Evolutionary conservation across 2,329 filamentous ascomycete genomes (phyloP).

Genomic region (Plenodomus lindquistii): DNA sequence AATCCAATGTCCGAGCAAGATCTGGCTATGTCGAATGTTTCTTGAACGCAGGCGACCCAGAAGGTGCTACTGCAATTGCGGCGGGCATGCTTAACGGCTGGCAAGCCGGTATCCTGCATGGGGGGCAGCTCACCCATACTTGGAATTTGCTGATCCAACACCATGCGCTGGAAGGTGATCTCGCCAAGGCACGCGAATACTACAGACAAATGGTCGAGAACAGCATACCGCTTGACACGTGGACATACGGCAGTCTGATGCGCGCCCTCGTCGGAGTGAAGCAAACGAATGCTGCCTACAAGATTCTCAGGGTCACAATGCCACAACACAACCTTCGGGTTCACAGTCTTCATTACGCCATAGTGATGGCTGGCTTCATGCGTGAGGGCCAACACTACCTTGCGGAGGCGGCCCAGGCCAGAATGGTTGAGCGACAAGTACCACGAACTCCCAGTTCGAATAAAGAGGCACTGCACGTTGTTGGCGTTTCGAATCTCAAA

Average conservation of each 20-base stretch:
- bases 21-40: conserved; percentile 65
- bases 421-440: conserved; percentile 48
- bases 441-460: conserved; percentile 49
- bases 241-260: conserved; percentile 67
- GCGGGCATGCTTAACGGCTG: conserved; percentile 59
- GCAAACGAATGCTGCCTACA: conserved; percentile 59
- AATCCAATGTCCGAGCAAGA: conserved; percentile 26
- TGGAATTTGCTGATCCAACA: conserved; percentile 80
- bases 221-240: conserved; percentile 56
- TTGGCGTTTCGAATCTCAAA: conserved; percentile 26
- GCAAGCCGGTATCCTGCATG: conserved; percentile 45
- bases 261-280: conserved; percentile 57
- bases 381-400: conserved; percentile 48
- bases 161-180: conserved; percentile 66
- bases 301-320: conserved; percentile 57
- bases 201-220: conserved; percentile 60
- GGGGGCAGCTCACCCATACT: conserved; percentile 60
- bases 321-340: conserved; percentile 50
- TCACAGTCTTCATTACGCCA: conserved; percentile 57
- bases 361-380: conserved; percentile 57
- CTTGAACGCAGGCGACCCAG: conserved; percentile 51
- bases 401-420: conserved; percentile 54
- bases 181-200: conserved; percentile 57
- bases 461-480: conserved; percentile 41
- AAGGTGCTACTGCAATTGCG: conserved; percentile 55